Evolutionary conservation across 495 filamentous ascomycete genomes (phyloP).

Genomic region (Lichenothelia convexa): DNA sequence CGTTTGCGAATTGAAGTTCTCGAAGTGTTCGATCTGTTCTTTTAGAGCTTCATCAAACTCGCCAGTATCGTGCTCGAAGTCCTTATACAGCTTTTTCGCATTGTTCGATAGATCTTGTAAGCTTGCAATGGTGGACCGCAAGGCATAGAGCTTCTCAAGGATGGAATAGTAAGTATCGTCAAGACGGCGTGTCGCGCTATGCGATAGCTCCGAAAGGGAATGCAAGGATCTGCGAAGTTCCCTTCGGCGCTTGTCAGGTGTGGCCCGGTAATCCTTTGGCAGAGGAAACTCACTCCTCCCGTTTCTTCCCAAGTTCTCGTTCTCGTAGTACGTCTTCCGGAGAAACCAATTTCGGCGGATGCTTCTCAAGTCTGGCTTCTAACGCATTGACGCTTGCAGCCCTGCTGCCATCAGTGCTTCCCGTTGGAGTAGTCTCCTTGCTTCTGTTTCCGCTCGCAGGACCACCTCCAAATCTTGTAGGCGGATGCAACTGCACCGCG

Average conservation of each 20-base stretch:
- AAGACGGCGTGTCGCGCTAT: conserved; percentile 48
- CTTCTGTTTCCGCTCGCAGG: neutral
- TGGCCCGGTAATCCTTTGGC: neutral
- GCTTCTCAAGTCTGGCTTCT: neutral
- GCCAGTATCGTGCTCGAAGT: conserved; percentile 43
- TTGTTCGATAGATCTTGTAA: conserved; percentile 52
- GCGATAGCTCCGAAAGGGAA: conserved; percentile 21
- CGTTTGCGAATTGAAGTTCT: conserved; percentile 50
- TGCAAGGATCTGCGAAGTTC: conserved; percentile 17
- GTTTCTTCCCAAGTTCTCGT: neutral
- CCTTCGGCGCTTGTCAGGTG: conserved; percentile 3
- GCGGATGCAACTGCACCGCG: conserved; percentile 6
- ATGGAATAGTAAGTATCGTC: conserved; percentile 77
- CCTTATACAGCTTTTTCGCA: conserved; percentile 38
- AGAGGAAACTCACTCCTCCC: neutral
- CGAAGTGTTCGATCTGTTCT: conserved; percentile 45
- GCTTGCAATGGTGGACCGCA: conserved; percentile 47
- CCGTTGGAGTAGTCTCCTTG: neutral
- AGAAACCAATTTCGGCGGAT: neutral
- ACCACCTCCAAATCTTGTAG: conserved; percentile 4
- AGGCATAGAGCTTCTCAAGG: conserved; percentile 51
- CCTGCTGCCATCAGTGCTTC: neutral
- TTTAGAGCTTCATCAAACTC: conserved; percentile 42
- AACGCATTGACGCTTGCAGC: neutral
- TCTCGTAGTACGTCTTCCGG: neutral